Percentiles rank a stretch among this genome's conserved stretches.
These are phyloP conservation scores for Austroboletus olivaceoglutinosus DNA, from an alignment of 1,284 basidiomycete species.

Conservation along the genomic window DNA sequence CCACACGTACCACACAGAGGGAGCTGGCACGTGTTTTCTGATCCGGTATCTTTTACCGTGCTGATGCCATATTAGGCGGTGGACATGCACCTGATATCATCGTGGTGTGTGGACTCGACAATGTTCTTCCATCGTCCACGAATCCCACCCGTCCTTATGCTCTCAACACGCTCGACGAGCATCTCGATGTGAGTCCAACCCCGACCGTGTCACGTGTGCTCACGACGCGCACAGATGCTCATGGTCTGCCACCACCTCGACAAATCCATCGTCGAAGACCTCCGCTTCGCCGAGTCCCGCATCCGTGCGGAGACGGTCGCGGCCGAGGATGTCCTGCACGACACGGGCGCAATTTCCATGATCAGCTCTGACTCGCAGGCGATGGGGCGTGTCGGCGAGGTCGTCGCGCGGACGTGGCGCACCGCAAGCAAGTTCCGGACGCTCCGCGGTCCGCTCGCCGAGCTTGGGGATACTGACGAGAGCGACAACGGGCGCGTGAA, in stretches of 20 bases:
- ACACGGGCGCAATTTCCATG: slow-evolving; percentile 93
- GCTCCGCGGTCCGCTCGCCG: slow-evolving; percentile 65
- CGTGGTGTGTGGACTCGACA: slow-evolving; percentile 85
- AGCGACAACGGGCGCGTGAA: slow-evolving; percentile 96
- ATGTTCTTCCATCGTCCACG: slow-evolving; percentile 96
- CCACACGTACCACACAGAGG: slow-evolving; percentile 97
- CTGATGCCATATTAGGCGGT: slow-evolving; percentile 56
- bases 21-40: slow-evolving; percentile 64
- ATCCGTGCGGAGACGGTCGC: slow-evolving; percentile 97
- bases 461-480: slow-evolving; percentile 61
- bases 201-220: neutral
- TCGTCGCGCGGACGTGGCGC: slow-evolving; percentile 91
- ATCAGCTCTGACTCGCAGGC: slow-evolving; percentile 96
- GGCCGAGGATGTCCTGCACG: slow-evolving; percentile 96
- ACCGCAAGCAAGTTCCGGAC: slow-evolving; percentile 95
- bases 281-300: slow-evolving; percentile 95
- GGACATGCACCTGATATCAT: slow-evolving; percentile 99
- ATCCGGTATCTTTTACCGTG: neutral
- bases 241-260: slow-evolving; percentile 97
- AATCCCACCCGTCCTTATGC: slow-evolving; percentile 96
- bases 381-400: slow-evolving; percentile 98
- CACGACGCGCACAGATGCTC: slow-evolving; percentile 73
- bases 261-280: slow-evolving; percentile 87
- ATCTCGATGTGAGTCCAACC: slow-evolving; percentile 82
- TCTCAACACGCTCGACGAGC: slow-evolving; percentile 93